phyloP scores from a whole-genome alignment of 148 eudicot genomes.

The Chenopodium quinoa region DNA sequence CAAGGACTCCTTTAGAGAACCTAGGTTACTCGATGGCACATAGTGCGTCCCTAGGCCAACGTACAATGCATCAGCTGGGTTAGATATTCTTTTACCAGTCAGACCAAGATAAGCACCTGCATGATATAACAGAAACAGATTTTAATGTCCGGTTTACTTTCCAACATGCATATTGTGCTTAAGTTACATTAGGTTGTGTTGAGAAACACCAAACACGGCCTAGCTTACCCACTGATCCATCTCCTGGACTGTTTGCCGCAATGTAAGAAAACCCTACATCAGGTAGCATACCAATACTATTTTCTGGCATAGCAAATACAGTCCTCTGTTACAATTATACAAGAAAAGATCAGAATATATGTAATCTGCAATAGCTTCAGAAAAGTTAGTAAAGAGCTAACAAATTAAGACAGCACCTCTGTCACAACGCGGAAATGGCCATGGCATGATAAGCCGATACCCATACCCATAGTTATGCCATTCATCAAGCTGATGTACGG shows the following conservation, averaged over 20 bases:
- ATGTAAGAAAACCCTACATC: conserved; percentile 96
- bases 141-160: neutral
- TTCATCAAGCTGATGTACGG: conserved; percentile 95
- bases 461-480: conserved; percentile 95
- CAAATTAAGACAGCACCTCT: conserved; percentile 48
- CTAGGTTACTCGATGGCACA: conserved; percentile 70
- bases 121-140: neutral
- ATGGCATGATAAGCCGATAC: conserved; percentile 93
- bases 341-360: conserved; percentile 11
- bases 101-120: conserved; percentile 93
- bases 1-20: conserved; percentile 62
- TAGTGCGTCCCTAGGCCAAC: conserved; percentile 89
- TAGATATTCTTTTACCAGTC: conserved; percentile 78
- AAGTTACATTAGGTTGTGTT: neutral
- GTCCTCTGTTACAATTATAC: conserved; percentile 52
- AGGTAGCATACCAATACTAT: conserved; percentile 91
- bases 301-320: conserved; percentile 97
- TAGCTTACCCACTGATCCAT: conserved; percentile 83
- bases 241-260: conserved; percentile 87
- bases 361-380: neutral
- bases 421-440: conserved; percentile 86
- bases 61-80: conserved; percentile 87
- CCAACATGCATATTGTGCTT: neutral
- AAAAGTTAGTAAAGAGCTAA: neutral
- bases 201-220: neutral